Evolutionary conservation across 2,329 filamentous ascomycete genomes (phyloP).

Genomic region (Cytospora paraplurivora): DNA sequence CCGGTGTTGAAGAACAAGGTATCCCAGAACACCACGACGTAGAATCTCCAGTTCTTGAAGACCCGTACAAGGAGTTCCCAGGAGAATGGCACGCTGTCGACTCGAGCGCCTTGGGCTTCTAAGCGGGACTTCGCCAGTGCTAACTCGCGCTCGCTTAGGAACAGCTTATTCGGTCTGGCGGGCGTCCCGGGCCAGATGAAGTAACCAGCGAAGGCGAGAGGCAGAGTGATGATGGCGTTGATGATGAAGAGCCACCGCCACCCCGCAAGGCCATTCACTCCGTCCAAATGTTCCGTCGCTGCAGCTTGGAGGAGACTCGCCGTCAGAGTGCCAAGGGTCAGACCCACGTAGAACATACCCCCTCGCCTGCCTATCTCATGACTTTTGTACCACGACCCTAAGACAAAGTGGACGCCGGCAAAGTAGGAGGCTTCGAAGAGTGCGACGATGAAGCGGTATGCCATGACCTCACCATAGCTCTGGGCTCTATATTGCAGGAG

Average conservation of each 20-base stretch:
- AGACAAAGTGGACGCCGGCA: slow-evolving; percentile 21
- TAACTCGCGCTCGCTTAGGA: slow-evolving; percentile 38
- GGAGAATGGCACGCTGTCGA: slow-evolving; percentile 33
- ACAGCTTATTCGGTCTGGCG: slow-evolving; percentile 39
- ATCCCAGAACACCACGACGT: slow-evolving; percentile 52
- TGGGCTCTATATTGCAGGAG: slow-evolving; percentile 33
- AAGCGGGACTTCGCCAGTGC: slow-evolving; percentile 38
- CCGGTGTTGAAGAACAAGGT: slow-evolving; percentile 60
- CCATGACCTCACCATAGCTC: slow-evolving; percentile 29
- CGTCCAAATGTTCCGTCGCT: slow-evolving; percentile 24
- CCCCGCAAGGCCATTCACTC: slow-evolving; percentile 14
- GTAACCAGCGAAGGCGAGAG: slow-evolving; percentile 51
- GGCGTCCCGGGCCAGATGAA: slow-evolving; percentile 45
- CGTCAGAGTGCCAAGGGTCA: slow-evolving; percentile 26
- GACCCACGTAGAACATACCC: slow-evolving; percentile 38
- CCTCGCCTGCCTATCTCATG: slow-evolving; percentile 26
- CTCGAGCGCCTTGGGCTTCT: slow-evolving; percentile 26
- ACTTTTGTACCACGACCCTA: slow-evolving; percentile 27
- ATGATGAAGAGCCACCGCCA: slow-evolving; percentile 30
- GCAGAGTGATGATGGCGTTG: slow-evolving; percentile 53
- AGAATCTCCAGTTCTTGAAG: slow-evolving; percentile 50
- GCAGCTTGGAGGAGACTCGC: slow-evolving; percentile 28
- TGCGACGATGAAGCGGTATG: slow-evolving; percentile 27
- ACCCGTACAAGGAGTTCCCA: slow-evolving; percentile 39
- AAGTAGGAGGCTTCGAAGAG: slow-evolving; percentile 26